Percentiles rank a stretch among this genome's conserved stretches.
Conservation (phyloP, 176 grass and related monocot genomes). For the Avena insularis region DNA sequence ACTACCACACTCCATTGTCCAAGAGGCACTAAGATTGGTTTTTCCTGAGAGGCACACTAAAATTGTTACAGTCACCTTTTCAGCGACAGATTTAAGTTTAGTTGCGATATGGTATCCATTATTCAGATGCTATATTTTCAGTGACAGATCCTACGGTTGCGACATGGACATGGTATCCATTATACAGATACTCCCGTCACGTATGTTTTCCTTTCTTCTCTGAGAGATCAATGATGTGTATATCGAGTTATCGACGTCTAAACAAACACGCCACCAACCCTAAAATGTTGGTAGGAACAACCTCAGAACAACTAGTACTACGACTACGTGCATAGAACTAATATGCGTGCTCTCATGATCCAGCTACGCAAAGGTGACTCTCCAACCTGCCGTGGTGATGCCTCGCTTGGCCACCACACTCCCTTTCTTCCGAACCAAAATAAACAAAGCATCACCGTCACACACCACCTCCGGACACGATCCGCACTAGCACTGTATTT, state of each 20-base stretch:
- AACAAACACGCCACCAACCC: neutral
- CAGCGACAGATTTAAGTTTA: too few relatives aligned
- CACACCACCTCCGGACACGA: neutral
- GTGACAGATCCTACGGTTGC: too few relatives aligned
- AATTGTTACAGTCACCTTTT: too few relatives aligned
- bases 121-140: too few relatives aligned
- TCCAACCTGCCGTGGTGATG: constrained; percentile 34
- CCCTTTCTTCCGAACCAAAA: constrained; percentile 22
- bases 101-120: too few relatives aligned
- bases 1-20: too few relatives aligned
- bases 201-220: neutral
- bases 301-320: neutral
- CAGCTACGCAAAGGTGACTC: constrained; percentile 28
- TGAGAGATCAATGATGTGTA: neutral
- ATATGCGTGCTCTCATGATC: neutral
- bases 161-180: too few relatives aligned
- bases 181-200: neutral
- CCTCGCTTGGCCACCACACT: constrained; percentile 26
- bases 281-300: neutral
- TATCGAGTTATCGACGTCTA: neutral
- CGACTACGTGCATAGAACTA: neutral
- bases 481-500: neutral
- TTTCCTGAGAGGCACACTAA: too few relatives aligned
- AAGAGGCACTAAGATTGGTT: too few relatives aligned
- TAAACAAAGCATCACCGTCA: constrained; percentile 12